Evolutionary conservation across 1,139 yeast genomes (phyloP).

Genomic region (Nakaseomyces bracarensis): DNA sequence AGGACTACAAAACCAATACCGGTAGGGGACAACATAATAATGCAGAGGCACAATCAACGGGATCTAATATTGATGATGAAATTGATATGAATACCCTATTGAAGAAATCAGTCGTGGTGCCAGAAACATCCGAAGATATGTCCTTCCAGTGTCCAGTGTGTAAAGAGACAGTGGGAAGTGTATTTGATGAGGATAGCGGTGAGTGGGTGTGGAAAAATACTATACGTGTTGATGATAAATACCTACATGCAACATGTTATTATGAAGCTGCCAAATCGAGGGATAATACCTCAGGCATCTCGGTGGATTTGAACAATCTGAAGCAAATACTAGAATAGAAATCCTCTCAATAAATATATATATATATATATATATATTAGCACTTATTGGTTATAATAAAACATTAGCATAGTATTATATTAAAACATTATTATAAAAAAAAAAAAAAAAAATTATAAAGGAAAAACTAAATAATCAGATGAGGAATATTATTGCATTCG

Average conservation of each 20-base stretch:
- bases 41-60: not conserved
- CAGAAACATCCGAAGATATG: conserved; percentile 59
- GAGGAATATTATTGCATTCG: no score
- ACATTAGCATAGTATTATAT: not conserved
- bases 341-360: not conserved
- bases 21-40: conserved; percentile 11
- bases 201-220: conserved; percentile 96
- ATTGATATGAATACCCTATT: conserved; percentile 4
- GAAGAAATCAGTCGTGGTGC: conserved; percentile 51
- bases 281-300: conserved; percentile 10
- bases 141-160: conserved; percentile 77
- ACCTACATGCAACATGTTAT: conserved; percentile 77
- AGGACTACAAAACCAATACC: not conserved
- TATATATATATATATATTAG: not conserved
- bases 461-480: no score
- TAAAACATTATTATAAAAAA: not conserved
- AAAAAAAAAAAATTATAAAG: no score
- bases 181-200: conserved; percentile 81
- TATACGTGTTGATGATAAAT: conserved; percentile 55
- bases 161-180: conserved; percentile 69
- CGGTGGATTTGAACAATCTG: conserved; percentile 19
- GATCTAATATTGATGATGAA: conserved; percentile 13
- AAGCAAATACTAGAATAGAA: conserved; percentile 15
- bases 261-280: conserved; percentile 50
- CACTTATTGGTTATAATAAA: not conserved